Base-by-base conservation (phyloP, 805 yeast genomes). In the Candida railenensis region DNA sequence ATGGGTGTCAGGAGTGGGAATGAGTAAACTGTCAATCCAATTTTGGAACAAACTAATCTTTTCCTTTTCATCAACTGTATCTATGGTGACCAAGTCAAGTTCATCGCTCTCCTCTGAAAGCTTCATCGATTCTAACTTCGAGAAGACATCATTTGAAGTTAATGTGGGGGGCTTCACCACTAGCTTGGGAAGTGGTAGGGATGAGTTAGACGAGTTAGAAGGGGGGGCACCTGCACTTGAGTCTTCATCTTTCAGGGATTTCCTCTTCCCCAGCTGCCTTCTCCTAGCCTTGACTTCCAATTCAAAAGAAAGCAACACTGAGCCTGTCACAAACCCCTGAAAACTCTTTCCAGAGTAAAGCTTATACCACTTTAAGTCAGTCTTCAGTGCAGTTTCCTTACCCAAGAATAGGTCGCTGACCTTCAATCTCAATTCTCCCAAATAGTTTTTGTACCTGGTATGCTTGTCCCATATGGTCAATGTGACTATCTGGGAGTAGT, bases 251-350 rank as follows among this genome's bases (percentile, higher is more conserved):
- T 28, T 39, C 34, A 5, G 12, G 11, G 15, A 14, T 18, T 22
- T 39, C 34, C 4, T n/a, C 4, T n/a, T 25, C 30, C 32, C 34
- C 33, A 28, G 37, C 15, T 22, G 38, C 28, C 42, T 42, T 34
- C 46, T 49, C 28, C 52, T 45, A 33, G 43, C 48, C 34, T 58
- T 60, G 3, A 63, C 57, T 8, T 56, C 52, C 42, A 77, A 51
- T 45, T 73, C 76, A 47, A 77, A 69, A 32, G 75, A 71, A 8
- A 74, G 43, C 19, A 74, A 59, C 12, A 78, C 46, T 0, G 80
- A 73, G 0, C 83, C 83, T 1, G 81, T 75, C 11, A 77, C 76
- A 54, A 66, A 78, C 12, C 71, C 59, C 34, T 70, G 68, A 44
- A 71, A 59, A 1, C 63, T 56, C 37, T 58, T 61, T 19, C 69